Evolutionary conservation across 2,329 filamentous ascomycete genomes (phyloP).

Genomic region (Elsinoe ampelina): DNA sequence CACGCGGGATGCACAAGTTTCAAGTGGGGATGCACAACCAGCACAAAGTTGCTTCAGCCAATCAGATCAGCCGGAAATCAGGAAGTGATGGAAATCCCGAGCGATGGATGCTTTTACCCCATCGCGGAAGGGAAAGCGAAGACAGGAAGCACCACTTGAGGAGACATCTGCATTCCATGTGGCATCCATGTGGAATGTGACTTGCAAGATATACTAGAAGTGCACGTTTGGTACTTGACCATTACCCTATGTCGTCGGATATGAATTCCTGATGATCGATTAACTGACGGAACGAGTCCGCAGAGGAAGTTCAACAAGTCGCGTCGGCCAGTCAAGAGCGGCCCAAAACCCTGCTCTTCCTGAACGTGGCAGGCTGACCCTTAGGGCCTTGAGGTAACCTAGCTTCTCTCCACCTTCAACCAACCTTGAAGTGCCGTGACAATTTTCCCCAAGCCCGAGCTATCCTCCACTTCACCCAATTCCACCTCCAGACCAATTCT

Average conservation of each 20-base stretch:
- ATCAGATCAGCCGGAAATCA: neutral
- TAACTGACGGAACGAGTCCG: neutral
- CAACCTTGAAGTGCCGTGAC: constrained; percentile 11
- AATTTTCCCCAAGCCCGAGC: constrained; percentile 11
- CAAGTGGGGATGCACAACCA: neutral
- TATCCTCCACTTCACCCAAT: neutral
- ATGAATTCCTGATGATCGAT: neutral
- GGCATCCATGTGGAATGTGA: too few relatives aligned
- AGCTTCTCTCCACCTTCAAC: constrained; percentile 6
- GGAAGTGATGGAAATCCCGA: neutral
- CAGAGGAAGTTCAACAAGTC: neutral
- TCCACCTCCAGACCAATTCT: neutral
- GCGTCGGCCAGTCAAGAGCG: neutral
- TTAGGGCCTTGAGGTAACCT: too few relatives aligned
- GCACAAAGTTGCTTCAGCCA: neutral
- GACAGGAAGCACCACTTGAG: neutral
- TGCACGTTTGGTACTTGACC: too few relatives aligned
- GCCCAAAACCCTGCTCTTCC: constrained; percentile 2
- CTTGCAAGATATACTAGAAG: neutral
- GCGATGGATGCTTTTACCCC: neutral
- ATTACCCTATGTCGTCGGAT: neutral
- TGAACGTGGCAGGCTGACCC: neutral
- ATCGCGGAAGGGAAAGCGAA: neutral
- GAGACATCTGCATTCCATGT: too few relatives aligned
- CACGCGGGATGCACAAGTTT: neutral